Percentiles rank a stretch among this genome's conserved stretches.
phyloP scores from a whole-genome alignment of 2,329 filamentous ascomycete species.

The Aspergillus versicolor region DNA sequence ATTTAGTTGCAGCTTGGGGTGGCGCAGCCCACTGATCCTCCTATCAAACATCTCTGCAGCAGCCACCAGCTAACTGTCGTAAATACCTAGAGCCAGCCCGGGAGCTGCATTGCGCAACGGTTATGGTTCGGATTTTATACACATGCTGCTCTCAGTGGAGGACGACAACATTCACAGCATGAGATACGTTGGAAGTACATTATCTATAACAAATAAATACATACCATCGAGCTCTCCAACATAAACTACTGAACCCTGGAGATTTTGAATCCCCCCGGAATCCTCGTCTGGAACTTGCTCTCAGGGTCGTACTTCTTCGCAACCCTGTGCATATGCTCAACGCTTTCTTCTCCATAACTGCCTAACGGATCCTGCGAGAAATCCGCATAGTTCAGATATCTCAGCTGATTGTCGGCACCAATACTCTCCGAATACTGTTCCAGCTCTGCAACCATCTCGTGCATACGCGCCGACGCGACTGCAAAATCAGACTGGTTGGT shows the following conservation, averaged over 20 bases:
- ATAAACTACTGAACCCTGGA: not conserved
- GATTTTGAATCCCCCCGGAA: not conserved
- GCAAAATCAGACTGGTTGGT: not conserved
- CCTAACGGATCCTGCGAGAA: not conserved
- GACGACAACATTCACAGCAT: too few species aligned
- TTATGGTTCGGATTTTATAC: too few species aligned
- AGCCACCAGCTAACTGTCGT: too few species aligned
- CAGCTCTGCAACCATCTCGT: not conserved
- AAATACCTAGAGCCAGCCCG: too few species aligned
- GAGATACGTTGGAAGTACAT: too few species aligned
- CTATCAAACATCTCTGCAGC: too few species aligned
- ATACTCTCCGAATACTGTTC: not conserved
- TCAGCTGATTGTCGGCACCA: not conserved
- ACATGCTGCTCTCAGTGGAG: too few species aligned
- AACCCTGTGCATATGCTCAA: not conserved
- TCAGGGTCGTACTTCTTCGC: conserved; percentile 1
- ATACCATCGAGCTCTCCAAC: too few species aligned
- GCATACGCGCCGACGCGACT: not conserved
- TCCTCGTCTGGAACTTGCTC: not conserved
- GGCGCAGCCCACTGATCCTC: too few species aligned
- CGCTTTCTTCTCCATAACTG: not conserved
- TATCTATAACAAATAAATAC: too few species aligned
- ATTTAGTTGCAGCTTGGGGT: not conserved
- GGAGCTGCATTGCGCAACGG: too few species aligned
- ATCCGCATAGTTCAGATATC: not conserved